Evolutionary conservation across 2,329 filamentous ascomycete species (phyloP), one percentile per base, ranked within the genome.

Genomic region (Alternaria brassicae): DNA sequence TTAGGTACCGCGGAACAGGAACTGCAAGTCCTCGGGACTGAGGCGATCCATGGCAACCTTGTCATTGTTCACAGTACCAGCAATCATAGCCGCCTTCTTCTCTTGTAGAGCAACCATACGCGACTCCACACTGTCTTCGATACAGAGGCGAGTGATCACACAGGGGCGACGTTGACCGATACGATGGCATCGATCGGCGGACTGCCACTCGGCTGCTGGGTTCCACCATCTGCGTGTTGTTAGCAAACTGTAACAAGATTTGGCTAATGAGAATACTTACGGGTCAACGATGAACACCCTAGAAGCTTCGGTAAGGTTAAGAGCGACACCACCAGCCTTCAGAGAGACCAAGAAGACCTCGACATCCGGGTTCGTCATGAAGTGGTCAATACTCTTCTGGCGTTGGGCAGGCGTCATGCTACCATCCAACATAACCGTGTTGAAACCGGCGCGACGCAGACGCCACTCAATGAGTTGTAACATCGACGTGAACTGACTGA

Each of bases 121-220:
- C 58, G 91, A 95, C 81, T 99, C 95, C 27, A 99, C 94, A 1
- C 92, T 96, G 76, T 99, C 95, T 76, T 99, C 94, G 62, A 99
- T 97, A 74, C 93, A 96, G 10, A 99, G 86, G 27, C 95, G 89
- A 1, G 93, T 98, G 70, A 99, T 96, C 34, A 92, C 92, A 76
- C 95, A 98, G 27, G 94, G 94, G 7, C 95, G 90, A 45, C 89
- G 91, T 81, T 99, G 95, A 30, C 95, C 95, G 68, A 98, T 99
- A 56, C 95, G 93, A 79, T 98, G 95, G 67, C 82, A 84, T 48
- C 82, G 81, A 64, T 99, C 95, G 3, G 95, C 95, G 62, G 91
- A 95, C 80, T 99, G 95, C 95, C 95, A 99, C 80, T 99, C 95
- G 0, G 94, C 94, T n/a, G 93, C 93, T n/a, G 95, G 95, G 69